Conservation (phyloP, 805 yeast species). For the Barnettozyma wickerhamii region DNA sequence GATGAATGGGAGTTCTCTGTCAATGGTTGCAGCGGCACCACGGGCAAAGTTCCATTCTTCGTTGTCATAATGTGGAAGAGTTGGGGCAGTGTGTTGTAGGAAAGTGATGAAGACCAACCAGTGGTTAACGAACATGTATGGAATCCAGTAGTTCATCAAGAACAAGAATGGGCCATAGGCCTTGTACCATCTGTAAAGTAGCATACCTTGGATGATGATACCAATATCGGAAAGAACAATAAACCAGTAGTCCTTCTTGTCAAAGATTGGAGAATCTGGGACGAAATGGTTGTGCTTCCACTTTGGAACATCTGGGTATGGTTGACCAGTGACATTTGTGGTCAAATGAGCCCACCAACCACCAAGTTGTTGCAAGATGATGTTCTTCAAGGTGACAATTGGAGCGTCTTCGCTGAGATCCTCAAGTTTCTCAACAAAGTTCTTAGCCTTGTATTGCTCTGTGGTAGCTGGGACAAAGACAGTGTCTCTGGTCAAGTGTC, state of each 20-base stretch:
- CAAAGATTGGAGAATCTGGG: slow-evolving; percentile 73
- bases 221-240: slow-evolving; percentile 74
- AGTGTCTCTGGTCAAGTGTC: slow-evolving; percentile 77
- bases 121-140: slow-evolving; percentile 79
- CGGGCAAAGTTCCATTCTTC: slow-evolving; percentile 79
- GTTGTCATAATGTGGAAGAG: slow-evolving; percentile 76
- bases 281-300: slow-evolving; percentile 62
- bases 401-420: slow-evolving; percentile 77
- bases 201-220: slow-evolving; percentile 45
- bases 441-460: slow-evolving; percentile 44
- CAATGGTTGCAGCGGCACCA: slow-evolving; percentile 89
- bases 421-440: slow-evolving; percentile 36
- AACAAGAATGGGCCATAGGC: slow-evolving; percentile 60
- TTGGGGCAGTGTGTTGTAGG: slow-evolving; percentile 78
- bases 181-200: slow-evolving; percentile 56
- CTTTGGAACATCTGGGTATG: slow-evolving; percentile 42
- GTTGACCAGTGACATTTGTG: slow-evolving; percentile 76
- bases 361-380: slow-evolving; percentile 66
- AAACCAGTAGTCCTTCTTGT: slow-evolving; percentile 66
- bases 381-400: slow-evolving; percentile 48
- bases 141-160: slow-evolving; percentile 67
- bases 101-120: slow-evolving; percentile 87
- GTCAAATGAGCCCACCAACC: slow-evolving; percentile 71
- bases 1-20: slow-evolving; percentile 75
- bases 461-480: slow-evolving; percentile 75